Conservation (phyloP, 2,329 filamentous ascomycete species). For the Triangularia setosa region DNA sequence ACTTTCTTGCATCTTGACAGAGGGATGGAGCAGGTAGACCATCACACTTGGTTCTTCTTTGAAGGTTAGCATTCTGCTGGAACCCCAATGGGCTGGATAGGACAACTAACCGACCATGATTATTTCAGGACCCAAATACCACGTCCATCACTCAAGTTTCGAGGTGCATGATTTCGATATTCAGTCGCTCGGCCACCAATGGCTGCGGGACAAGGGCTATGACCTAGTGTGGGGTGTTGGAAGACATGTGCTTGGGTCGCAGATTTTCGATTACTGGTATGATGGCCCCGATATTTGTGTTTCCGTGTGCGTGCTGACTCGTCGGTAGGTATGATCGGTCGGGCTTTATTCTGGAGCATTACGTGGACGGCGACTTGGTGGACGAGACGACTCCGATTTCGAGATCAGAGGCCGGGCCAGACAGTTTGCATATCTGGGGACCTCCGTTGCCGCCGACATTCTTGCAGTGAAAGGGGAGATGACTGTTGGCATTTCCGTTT, state of each 20-base stretch:
- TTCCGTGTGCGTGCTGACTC: not conserved
- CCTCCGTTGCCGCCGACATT: constrained; percentile 16
- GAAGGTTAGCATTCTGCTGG: not conserved
- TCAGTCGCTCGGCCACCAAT: constrained; percentile 57
- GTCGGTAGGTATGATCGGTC: not conserved
- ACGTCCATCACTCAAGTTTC: constrained; percentile 53
- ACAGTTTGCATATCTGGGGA: constrained; percentile 20
- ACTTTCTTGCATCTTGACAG: constrained; percentile 49
- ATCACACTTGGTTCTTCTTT: constrained; percentile 50
- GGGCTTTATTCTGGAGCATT: not conserved
- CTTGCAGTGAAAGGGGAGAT: constrained; percentile 8
- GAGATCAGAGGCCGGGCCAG: constrained; percentile 13
- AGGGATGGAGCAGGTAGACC: constrained; percentile 45
- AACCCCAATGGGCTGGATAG: not conserved
- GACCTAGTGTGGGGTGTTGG: constrained; percentile 58
- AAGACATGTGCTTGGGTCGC: constrained; percentile 54
- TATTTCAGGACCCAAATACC: constrained; percentile 23
- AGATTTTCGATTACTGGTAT: constrained; percentile 59
- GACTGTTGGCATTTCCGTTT: too few species aligned
- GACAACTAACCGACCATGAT: not conserved
- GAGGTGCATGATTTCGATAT: constrained; percentile 60
- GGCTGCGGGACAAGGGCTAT: constrained; percentile 50
- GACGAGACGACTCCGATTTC: constrained; percentile 44
- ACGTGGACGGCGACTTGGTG: constrained; percentile 56
- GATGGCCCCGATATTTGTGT: constrained; percentile 51